Evolutionary conservation across 1,284 basidiomycete species (phyloP).

Genomic region (Boletellus deceptivus): DNA sequence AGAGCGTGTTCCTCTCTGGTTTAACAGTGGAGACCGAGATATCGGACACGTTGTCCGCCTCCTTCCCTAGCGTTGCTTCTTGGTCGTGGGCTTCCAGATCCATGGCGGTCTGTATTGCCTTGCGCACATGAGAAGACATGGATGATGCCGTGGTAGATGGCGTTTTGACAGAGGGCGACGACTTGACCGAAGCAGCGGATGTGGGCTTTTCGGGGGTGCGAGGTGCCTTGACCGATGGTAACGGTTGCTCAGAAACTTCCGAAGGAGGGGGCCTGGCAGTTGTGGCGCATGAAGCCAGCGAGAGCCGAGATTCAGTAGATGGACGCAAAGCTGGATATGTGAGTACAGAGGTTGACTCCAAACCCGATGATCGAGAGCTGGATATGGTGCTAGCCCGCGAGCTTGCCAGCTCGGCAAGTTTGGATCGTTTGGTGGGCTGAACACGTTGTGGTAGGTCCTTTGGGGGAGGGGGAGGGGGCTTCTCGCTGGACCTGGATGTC

Average conservation of each 20-base stretch:
- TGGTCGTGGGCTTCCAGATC: conserved; percentile 42
- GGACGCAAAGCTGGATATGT: conserved; percentile 69
- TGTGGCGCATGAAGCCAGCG: conserved; percentile 30
- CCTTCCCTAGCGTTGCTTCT: conserved; percentile 6
- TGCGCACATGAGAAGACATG: conserved; percentile 54
- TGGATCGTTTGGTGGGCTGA: conserved; percentile 47
- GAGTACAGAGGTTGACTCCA: conserved; percentile 53
- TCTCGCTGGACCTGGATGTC: conserved; percentile 44
- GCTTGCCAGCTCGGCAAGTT: conserved; percentile 60
- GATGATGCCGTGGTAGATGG: conserved; percentile 42
- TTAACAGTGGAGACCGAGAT: conserved; percentile 25
- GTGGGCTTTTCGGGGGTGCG: conserved; percentile 16
- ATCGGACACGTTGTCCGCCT: conserved; percentile 20
- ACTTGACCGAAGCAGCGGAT: conserved; percentile 20
- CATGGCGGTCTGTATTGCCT: conserved; percentile 57
- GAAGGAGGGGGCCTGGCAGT: conserved; percentile 14
- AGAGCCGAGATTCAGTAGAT: conserved; percentile 51
- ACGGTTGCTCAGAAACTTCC: conserved; percentile 19
- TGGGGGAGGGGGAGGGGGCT: conserved; percentile 24
- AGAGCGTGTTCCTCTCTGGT: conserved; percentile 6
- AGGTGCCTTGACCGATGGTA: conserved; percentile 5
- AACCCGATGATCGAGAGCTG: conserved; percentile 39
- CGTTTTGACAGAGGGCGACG: conserved; percentile 20
- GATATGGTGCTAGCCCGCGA: conserved; percentile 50
- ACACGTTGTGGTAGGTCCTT: conserved; percentile 22